These are phyloP conservation scores for Russula compacta DNA, from an alignment of 768 basidiomycete species.

Conservation along the genomic window DNA sequence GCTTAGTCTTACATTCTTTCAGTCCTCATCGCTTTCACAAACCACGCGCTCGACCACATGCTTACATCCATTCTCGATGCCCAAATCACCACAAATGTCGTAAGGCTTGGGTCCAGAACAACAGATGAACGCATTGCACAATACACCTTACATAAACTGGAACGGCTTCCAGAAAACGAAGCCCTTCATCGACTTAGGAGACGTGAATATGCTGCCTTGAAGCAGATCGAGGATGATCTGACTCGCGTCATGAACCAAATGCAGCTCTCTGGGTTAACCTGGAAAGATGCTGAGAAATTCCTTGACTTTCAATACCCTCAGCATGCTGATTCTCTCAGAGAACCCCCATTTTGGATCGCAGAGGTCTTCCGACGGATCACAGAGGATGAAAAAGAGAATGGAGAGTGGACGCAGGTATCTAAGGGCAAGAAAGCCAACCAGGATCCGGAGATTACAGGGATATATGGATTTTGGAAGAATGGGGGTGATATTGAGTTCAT, in stretches of 20 bases:
- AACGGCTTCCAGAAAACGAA: slow-evolving; percentile 35
- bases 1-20: background rate
- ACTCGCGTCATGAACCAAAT: slow-evolving; percentile 34
- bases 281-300: slow-evolving; percentile 32
- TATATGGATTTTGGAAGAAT: slow-evolving; percentile 17
- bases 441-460: background rate
- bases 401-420: slow-evolving; percentile 4
- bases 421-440: background rate
- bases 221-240: slow-evolving; percentile 40
- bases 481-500: slow-evolving; percentile 16
- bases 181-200: slow-evolving; percentile 32
- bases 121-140: slow-evolving; percentile 50
- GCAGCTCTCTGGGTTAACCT: slow-evolving; percentile 10
- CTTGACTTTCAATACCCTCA: slow-evolving; percentile 40
- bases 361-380: background rate
- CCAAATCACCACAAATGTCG: slow-evolving; percentile 50
- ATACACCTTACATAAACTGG: slow-evolving; percentile 52
- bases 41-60: slow-evolving; percentile 73
- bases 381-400: slow-evolving; percentile 13
- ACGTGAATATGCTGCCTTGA: slow-evolving; percentile 33
- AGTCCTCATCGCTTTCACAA: slow-evolving; percentile 57
- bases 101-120: slow-evolving; percentile 59
- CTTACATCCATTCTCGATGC: slow-evolving; percentile 56
- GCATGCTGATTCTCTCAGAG: slow-evolving; percentile 33
- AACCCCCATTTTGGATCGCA: slow-evolving; percentile 31